Percentiles rank a stretch among this genome's conserved stretches.
phyloP scores from a whole-genome alignment of 2,329 filamentous ascomycete genomes.

The Pseudopyrenochaeta lycopersici region DNA sequence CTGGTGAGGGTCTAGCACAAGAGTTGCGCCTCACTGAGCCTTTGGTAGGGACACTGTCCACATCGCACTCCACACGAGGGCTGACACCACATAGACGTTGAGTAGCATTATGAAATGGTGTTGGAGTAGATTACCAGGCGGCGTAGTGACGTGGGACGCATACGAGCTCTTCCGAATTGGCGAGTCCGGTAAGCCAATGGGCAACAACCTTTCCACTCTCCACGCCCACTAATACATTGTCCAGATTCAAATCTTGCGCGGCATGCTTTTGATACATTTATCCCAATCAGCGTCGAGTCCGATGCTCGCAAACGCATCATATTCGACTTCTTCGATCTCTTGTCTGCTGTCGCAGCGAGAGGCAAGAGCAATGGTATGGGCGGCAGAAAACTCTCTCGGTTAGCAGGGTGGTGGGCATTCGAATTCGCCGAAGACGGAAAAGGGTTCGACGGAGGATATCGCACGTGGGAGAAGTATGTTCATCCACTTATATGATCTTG shows the following conservation, averaged over 20 bases:
- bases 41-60: conserved; percentile 73
- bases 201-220: not conserved
- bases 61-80: not conserved
- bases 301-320: conserved; percentile 87
- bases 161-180: conserved; percentile 96
- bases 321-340: conserved; percentile 93
- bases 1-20: conserved; percentile 77
- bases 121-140: conserved; percentile 90
- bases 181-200: conserved; percentile 75
- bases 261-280: conserved; percentile 95
- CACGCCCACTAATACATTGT: conserved; percentile 25
- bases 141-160: conserved; percentile 95
- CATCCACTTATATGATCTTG: conserved; percentile 6
- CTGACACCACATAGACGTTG: conserved; percentile 70
- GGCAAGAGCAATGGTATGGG: conserved; percentile 93
- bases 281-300: conserved; percentile 91
- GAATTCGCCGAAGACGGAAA: conserved; percentile 86
- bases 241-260: conserved; percentile 89
- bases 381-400: conserved; percentile 90
- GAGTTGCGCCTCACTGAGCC: conserved; percentile 93
- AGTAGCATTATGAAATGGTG: conserved; percentile 98
- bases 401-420: conserved; percentile 99
- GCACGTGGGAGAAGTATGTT: conserved; percentile 79
- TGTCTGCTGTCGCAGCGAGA: conserved; percentile 90
- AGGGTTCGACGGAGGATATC: conserved; percentile 95